These are phyloP conservation scores for Dryas alaskensis DNA, from an alignment of 306 rosid species.

Conservation along the genomic window DNA sequence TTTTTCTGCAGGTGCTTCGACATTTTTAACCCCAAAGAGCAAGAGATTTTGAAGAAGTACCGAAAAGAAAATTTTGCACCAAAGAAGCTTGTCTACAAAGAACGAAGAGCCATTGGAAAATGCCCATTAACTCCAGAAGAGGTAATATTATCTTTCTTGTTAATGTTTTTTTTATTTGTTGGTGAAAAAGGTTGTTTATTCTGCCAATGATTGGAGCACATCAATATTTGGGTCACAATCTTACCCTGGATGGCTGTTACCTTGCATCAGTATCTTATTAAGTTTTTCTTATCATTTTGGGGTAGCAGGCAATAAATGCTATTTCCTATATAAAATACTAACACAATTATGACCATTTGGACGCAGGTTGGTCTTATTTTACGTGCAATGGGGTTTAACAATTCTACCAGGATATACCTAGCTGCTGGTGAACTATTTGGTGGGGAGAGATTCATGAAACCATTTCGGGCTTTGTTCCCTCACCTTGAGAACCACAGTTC, in stretches of 20 bases:
- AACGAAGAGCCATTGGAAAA: constrained; percentile 96
- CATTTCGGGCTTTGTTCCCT: constrained; percentile 74
- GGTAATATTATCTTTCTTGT: constrained; percentile 47
- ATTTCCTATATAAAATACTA: background rate
- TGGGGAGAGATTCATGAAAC: constrained; percentile 85
- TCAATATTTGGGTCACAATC: background rate
- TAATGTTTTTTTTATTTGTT: background rate
- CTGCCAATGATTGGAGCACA: background rate
- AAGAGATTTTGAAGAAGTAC: constrained; percentile 68
- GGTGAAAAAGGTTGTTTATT: background rate
- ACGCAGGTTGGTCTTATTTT: constrained; percentile 89
- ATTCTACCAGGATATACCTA: constrained; percentile 54
- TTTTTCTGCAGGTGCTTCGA: constrained; percentile 69
- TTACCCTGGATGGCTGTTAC: background rate
- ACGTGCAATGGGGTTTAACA: constrained; percentile 50
- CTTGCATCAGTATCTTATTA: background rate
- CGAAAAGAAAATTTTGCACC: constrained; percentile 85
- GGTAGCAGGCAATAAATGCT: background rate
- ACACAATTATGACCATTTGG: background rate
- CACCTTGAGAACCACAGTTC: constrained; percentile 81
- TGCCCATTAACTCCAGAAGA: constrained; percentile 98
- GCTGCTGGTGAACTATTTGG: constrained; percentile 94
- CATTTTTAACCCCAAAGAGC: constrained; percentile 70
- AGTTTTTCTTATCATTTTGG: background rate
- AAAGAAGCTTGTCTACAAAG: constrained; percentile 67